Evolutionary conservation across 2,329 filamentous ascomycete genomes (phyloP), one percentile per base, ranked within the genome.

Genomic region (Fusarium sp.): DNA sequence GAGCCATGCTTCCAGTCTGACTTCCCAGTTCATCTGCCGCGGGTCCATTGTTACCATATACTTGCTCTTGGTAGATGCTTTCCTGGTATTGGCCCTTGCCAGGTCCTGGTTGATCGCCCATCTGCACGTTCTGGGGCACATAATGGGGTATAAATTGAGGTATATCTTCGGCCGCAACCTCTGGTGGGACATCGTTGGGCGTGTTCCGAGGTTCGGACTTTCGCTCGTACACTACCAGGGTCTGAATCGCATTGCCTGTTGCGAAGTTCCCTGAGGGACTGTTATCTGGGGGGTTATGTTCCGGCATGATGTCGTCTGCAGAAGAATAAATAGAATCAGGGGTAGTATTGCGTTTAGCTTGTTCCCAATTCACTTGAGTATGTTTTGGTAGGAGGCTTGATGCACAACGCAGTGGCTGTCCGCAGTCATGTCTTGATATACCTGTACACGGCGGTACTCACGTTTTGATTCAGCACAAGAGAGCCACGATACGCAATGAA

Each of bases 11-110:
- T 13, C 18, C 24, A 28, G 14, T 53, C 10, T 28, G 33, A 0
- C 6, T 28, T n/a, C 2, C 14, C 7, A 3, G 2, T 8, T 10
- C 50, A n/a, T n/a, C 20, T 12, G 0, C 20, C 15, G 3, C 4
- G 11, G 7, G 24, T 7, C 10, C 11, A 1, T 18, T 18, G 4
- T n/a, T 18, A 2, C 5, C 13, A 28, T 16, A 10, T 2, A 28
- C 6, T 10, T 22, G 24, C 14, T 53, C 24, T 16, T 22, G 18
- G 22, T 10, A 9, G 9, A 22, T 6, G 2, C 1, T 13, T 26
- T 54, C 24, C 8, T 6, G 6, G 28, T 3, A 14, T 7, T 1
- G 18, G 3, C 13, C 20, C 4, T 39, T 7, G 3, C 11, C 24
- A n/a, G 10, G 14, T 28, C 50, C 7, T 7, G 1, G 12, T 10